Base-by-base conservation (phyloP, 2,329 filamentous ascomycete species). In the Fusarium verticillioides region DNA sequence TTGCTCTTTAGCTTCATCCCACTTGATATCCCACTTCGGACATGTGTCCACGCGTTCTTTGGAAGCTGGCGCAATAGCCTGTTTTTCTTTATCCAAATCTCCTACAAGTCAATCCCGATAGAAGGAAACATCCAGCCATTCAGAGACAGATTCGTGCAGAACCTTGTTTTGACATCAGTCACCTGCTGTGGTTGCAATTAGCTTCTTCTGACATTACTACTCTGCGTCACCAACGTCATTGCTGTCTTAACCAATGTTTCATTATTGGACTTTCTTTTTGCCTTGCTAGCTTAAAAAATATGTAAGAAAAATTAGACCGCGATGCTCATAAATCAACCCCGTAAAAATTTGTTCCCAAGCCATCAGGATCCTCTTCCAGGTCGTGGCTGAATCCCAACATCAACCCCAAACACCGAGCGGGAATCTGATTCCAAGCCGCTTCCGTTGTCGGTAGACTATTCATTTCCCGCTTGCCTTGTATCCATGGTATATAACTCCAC, bases 401-500 rank as follows among this genome's bases (percentile, higher is more conserved):
- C 69, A 77, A 77, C 64, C 67, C 76, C 74, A 74, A 77, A 77
- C 76, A 78, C 75, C 76, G 58, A 74, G 70, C 60, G 58, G 61
- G 60, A 77, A 49, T 66, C 66, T 21, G 34, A 46, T 64, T 69
- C 63, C 61, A n/a, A 49, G 61, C 54, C 61, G 39, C 39, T 57
- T n/a, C 36, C 34, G 10, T 40, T 64, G 37, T 66, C 46, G 65
- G 63, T 66, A 65, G 62, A 57, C 63, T 59, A 60, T 62, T 60
- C 54, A 58, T 47, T 61, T 71, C 69, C 75, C 66, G 47, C 59
- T 70, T 75, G 60, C 71, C 68, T 70, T 68, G 62, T 73, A 77
- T 75, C 59, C 75, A 69, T 75, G 75, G 68, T 75, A 78, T 75
- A 78, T 73, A 75, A 78, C 75, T 76, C 72, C 67, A 68, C 59